These are phyloP conservation scores for Suillus brevipes DNA, from an alignment of 768 basidiomycete species.

Conservation along the genomic window DNA sequence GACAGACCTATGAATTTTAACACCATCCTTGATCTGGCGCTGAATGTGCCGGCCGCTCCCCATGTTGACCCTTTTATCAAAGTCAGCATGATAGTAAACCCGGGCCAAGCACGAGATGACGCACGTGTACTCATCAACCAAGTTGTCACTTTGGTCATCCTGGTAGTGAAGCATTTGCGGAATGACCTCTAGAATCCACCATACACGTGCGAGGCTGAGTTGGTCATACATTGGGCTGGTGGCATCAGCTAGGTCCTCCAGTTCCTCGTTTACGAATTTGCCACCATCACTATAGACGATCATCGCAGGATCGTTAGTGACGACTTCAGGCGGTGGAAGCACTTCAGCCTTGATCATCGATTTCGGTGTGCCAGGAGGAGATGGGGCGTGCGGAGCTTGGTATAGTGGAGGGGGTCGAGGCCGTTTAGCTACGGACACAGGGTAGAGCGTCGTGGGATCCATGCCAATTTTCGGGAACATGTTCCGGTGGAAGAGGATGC, in stretches of 20 bases:
- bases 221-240: slow-evolving; percentile 56
- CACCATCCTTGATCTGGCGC: slow-evolving; percentile 34
- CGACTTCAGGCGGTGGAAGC: slow-evolving; percentile 18
- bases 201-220: slow-evolving; percentile 43
- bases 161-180: slow-evolving; percentile 38
- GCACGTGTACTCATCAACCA: slow-evolving; percentile 20
- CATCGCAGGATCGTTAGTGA: slow-evolving; percentile 13
- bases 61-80: slow-evolving; percentile 32
- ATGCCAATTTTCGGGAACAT: slow-evolving; percentile 45
- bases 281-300: slow-evolving; percentile 22
- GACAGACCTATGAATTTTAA: slow-evolving; percentile 50
- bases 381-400: slow-evolving; percentile 20
- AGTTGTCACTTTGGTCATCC: slow-evolving; percentile 20
- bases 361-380: slow-evolving; percentile 15
- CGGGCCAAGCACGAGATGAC: slow-evolving; percentile 5
- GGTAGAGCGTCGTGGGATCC: slow-evolving; percentile 48
- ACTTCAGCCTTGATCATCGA: slow-evolving; percentile 12
- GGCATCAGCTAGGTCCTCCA: slow-evolving; percentile 63
- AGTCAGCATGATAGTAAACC: not conserved
- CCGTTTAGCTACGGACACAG: slow-evolving; percentile 1
- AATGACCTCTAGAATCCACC: slow-evolving; percentile 70
- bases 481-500: slow-evolving; percentile 56
- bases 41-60: slow-evolving; percentile 45
- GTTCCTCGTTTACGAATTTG: slow-evolving; percentile 48
- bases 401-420: slow-evolving; percentile 39